phyloP scores from a whole-genome alignment of 1,284 basidiomycete genomes.

The Fistulina hepatica region DNA sequence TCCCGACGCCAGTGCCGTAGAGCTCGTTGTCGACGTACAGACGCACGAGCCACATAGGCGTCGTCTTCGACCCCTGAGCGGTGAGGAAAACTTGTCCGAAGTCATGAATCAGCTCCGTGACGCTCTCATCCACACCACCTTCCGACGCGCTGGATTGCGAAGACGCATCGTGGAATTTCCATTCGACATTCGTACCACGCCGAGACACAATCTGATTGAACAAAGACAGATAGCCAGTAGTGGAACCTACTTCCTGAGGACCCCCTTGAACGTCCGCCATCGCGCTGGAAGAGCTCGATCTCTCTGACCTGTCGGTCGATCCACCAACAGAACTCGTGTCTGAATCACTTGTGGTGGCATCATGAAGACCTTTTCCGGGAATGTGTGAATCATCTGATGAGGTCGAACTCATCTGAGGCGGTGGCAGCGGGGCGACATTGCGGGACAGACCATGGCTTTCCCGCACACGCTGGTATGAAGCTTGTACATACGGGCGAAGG shows the following conservation, averaged over 20 bases:
- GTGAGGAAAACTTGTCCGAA: constrained; percentile 13
- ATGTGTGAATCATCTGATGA: constrained; percentile 15
- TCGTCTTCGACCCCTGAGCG: constrained; percentile 37
- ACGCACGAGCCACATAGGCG: constrained; percentile 60
- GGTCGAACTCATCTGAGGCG: constrained; percentile 16
- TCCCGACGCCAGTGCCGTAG: constrained; percentile 50
- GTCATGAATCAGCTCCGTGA: neutral
- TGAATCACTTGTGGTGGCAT: no score
- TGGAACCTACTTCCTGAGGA: no score
- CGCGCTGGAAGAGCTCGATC: constrained; percentile 7
- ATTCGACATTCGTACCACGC: constrained; percentile 37
- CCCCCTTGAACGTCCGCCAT: constrained; percentile 7
- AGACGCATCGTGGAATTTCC: constrained; percentile 43
- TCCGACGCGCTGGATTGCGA: neutral
- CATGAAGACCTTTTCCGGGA: no score
- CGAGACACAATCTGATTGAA: constrained; percentile 55
- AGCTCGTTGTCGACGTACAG: constrained; percentile 48
- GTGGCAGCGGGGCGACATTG: constrained; percentile 12
- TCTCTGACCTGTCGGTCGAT: no score
- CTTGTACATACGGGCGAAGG: constrained; percentile 47
- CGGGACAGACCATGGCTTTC: constrained; percentile 48
- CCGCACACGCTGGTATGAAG: constrained; percentile 53
- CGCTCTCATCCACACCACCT: neutral
- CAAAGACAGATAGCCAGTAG: constrained; percentile 55
- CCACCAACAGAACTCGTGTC: no score